A percentile compares a stretch with the other conserved stretches of the same genome.
These are phyloP conservation scores for Uronychia setigera DNA, from an alignment of 73 alveolate species.

Conservation along the genomic window DNA sequence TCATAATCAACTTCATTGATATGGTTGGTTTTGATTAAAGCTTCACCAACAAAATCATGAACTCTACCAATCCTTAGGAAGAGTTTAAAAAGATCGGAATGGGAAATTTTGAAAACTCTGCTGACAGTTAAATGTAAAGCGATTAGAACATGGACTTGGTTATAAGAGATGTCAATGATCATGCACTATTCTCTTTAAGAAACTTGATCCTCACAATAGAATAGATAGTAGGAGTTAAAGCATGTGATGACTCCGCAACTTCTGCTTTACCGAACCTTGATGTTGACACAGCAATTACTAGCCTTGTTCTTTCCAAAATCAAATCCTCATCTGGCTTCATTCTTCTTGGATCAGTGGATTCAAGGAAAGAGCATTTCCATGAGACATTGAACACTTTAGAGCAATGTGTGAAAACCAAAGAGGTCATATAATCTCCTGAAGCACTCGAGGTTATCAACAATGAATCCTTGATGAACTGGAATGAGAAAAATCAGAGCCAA, in stretches of 20 bases:
- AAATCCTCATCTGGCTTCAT: background rate
- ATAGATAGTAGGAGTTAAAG: too few species aligned
- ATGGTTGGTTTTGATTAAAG: background rate
- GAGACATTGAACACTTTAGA: background rate
- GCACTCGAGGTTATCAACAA: too few species aligned
- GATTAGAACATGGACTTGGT: background rate
- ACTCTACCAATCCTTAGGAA: background rate
- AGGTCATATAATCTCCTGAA: background rate
- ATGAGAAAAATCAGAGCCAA: too few species aligned
- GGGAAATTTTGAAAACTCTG: background rate
- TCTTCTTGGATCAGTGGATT: background rate
- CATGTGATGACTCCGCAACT: background rate
- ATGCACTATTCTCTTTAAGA: background rate
- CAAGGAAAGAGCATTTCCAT: background rate
- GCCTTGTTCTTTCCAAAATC: background rate
- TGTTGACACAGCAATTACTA: background rate
- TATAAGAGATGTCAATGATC: background rate
- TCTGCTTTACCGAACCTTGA: background rate
- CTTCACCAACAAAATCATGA: background rate
- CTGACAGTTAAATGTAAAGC: background rate
- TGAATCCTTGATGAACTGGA: too few species aligned
- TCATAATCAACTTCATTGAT: background rate
- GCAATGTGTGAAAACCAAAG: background rate
- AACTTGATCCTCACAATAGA: background rate
- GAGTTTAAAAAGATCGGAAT: background rate